Evolutionary conservation across 148 eudicot genomes (phyloP).

Genomic region (Agrostemma githago): DNA sequence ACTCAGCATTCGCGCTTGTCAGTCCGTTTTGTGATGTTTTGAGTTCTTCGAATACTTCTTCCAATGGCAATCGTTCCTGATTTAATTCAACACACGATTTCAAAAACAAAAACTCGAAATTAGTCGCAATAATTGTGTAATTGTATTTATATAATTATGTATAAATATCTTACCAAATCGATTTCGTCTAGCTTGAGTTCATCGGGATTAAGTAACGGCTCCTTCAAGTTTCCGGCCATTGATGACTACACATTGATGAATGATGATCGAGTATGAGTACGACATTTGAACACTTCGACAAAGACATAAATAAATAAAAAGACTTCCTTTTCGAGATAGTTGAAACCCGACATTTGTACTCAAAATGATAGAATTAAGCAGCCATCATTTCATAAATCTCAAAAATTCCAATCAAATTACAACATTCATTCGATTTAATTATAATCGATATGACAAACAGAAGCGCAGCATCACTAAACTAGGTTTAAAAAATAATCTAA

Average conservation of each 20-base stretch:
- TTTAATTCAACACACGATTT: conserved; percentile 10
- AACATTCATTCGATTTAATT: background rate
- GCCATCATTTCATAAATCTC: background rate
- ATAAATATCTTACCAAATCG: conserved; percentile 63
- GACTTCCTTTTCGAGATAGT: background rate
- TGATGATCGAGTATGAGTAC: background rate
- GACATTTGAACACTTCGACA: background rate
- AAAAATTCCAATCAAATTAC: background rate
- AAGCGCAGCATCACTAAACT: background rate
- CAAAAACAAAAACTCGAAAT: background rate
- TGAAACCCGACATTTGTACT: background rate
- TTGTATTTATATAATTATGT: background rate
- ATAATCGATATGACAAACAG: background rate
- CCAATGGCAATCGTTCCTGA: conserved; percentile 62
- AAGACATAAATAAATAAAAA: background rate
- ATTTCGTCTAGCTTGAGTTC: conserved; percentile 54
- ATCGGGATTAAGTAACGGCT: conserved; percentile 52
- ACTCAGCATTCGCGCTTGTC: conserved; percentile 50
- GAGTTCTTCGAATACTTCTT: conserved; percentile 55
- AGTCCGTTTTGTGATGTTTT: conserved; percentile 51
- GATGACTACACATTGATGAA: conserved; percentile 17
- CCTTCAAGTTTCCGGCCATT: conserved; percentile 55
- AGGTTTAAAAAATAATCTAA: background rate
- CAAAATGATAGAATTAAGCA: background rate
- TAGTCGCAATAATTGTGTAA: background rate